phyloP scores from a whole-genome alignment of 2,329 filamentous ascomycete genomes.

The Claviceps sorghi region DNA sequence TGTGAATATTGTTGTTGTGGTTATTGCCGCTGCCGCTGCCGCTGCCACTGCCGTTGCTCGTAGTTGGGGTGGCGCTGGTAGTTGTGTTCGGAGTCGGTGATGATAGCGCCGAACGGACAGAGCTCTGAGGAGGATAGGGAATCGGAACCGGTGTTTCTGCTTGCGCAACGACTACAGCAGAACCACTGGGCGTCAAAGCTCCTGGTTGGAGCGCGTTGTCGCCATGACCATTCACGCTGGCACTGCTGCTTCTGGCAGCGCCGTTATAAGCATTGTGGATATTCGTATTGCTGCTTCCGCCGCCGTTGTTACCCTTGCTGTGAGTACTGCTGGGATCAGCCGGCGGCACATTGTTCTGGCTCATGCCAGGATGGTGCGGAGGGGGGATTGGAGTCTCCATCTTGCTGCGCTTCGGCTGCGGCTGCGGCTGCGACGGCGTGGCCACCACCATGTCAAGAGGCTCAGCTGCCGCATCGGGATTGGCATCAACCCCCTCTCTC shows the following conservation, averaged over 20 bases:
- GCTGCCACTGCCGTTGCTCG: neutral
- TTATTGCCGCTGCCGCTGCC: neutral
- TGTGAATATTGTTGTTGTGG: neutral
- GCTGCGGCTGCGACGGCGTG: slow-evolving; percentile 20
- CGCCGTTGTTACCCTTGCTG: neutral
- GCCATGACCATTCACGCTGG: neutral
- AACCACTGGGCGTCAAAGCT: slow-evolving; percentile 3
- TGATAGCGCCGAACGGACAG: slow-evolving; percentile 17
- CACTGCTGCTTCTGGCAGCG: slow-evolving; percentile 8
- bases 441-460: slow-evolving; percentile 10
- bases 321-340: slow-evolving; percentile 13
- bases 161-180: slow-evolving; percentile 10
- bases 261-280: slow-evolving; percentile 4
- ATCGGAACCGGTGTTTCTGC: slow-evolving; percentile 30
- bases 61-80: neutral
- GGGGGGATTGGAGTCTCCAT: slow-evolving; percentile 42
- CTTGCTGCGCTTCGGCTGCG: slow-evolving; percentile 36
- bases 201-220: neutral
- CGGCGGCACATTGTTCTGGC: slow-evolving; percentile 14
- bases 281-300: too few species aligned
- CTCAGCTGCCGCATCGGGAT: slow-evolving; percentile 16
- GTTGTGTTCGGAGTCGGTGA: slow-evolving; percentile 17
- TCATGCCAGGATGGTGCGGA: slow-evolving; percentile 21
- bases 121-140: slow-evolving; percentile 18
- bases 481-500: slow-evolving; percentile 23